Evolutionary conservation across 139 green algal species (phyloP).

Genomic region (Volvox africanus): DNA sequence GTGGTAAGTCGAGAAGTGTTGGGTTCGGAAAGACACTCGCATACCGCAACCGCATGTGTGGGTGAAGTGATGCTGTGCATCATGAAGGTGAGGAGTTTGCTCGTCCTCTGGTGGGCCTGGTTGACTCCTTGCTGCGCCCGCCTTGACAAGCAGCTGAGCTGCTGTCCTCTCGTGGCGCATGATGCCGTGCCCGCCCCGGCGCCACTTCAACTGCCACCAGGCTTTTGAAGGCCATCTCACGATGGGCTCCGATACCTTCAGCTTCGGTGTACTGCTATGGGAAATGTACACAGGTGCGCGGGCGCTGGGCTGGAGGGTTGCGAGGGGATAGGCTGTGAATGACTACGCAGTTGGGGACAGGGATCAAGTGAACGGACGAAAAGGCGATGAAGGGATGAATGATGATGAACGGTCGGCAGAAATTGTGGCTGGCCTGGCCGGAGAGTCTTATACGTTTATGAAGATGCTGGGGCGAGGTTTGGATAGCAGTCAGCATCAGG

Average conservation of each 20-base stretch:
- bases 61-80: not conserved
- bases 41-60: not conserved
- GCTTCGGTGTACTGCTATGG: slow-evolving; percentile 47
- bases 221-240: slow-evolving; percentile 47
- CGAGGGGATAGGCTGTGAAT: no score
- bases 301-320: no score
- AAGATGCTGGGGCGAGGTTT: no score
- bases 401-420: no score
- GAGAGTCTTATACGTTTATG: not conserved
- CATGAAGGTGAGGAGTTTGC: not conserved
- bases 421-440: not conserved
- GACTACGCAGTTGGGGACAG: no score
- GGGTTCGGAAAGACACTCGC: not conserved
- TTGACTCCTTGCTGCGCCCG: no score
- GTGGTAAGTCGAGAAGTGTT: not conserved
- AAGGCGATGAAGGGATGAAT: no score
- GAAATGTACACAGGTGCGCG: slow-evolving; percentile 49
- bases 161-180: not conserved
- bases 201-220: not conserved
- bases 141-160: not conserved
- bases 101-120: not conserved
- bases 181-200: not conserved
- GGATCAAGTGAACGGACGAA: no score
- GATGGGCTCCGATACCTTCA: slow-evolving; percentile 48
- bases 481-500: no score